A percentile compares a stretch with the other conserved stretches of the same genome.
phyloP scores from a whole-genome alignment of 1,284 basidiomycete genomes.

The Farysia itapuensis region DNA sequence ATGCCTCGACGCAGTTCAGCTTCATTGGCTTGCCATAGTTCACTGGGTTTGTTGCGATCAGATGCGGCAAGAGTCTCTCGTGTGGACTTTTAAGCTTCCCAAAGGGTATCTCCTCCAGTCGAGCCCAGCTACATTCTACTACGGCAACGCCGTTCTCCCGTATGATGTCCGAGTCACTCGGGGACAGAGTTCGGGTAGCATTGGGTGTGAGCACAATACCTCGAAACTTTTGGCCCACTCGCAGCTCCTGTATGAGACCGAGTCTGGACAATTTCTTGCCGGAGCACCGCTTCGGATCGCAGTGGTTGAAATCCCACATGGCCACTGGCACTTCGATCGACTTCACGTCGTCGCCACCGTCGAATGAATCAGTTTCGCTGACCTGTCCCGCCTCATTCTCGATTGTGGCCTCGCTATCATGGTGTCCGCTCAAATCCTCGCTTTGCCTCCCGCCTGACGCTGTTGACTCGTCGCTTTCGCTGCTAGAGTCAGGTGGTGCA shows the following conservation, averaged over 20 bases:
- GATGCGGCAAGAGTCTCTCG: slow-evolving; percentile 70
- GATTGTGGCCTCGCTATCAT: slow-evolving; percentile 10
- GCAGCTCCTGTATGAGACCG: slow-evolving; percentile 79
- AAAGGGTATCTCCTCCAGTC: slow-evolving; percentile 91
- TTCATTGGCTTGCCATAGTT: slow-evolving; percentile 58
- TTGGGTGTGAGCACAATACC: slow-evolving; percentile 94
- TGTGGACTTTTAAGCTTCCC: slow-evolving; percentile 87
- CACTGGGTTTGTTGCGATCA: slow-evolving; percentile 57
- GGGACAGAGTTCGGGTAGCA: slow-evolving; percentile 77
- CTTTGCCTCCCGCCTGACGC: slow-evolving; percentile 2
- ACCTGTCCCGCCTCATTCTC: slow-evolving; percentile 3
- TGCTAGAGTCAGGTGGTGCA: too few species aligned
- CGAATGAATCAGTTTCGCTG: slow-evolving; percentile 22
- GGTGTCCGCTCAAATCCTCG: slow-evolving; percentile 1
- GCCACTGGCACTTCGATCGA: slow-evolving; percentile 45
- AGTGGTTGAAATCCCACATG: slow-evolving; percentile 83
- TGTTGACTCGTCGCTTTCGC: not conserved
- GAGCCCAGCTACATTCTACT: slow-evolving; percentile 96
- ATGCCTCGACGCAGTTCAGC: slow-evolving; percentile 57
- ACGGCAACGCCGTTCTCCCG: slow-evolving; percentile 80
- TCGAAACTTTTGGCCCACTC: slow-evolving; percentile 81
- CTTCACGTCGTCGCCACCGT: slow-evolving; percentile 26
- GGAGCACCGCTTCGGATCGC: slow-evolving; percentile 89
- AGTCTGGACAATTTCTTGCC: slow-evolving; percentile 89
- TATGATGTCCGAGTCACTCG: slow-evolving; percentile 80